Base-by-base conservation (phyloP, 1,284 basidiomycete genomes). In the Ustilago nuda region DNA sequence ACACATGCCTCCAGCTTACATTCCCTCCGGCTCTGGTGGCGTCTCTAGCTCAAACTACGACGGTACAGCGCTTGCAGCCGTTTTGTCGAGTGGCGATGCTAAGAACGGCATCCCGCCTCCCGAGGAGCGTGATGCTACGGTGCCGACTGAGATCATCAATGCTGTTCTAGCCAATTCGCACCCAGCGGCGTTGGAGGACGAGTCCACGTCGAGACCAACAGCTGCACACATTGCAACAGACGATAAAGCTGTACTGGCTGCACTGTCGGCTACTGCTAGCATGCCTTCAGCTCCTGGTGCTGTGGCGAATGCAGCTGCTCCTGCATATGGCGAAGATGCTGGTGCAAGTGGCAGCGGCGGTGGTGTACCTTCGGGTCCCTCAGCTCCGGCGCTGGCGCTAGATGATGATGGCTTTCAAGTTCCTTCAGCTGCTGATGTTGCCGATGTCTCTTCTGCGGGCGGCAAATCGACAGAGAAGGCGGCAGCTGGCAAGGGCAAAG, bases 371-470 rank as follows among this genome's bases (percentile, higher is more conserved):
- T 59, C 54, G 8, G 74, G 65, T 15, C 76, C 78, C 2, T 71
- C 79, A 2, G 79, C 76, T 27, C 79, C 77, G 2, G 56, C 61
- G 17, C 53, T 76, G 1, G 66, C 73, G 13, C 53, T 72, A 5
- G 81, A 81, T 48, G 63, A 68, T 3, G 79, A 82, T 35, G 82
- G 77, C 4, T 83, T 83, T 53, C 76, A 81, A 61, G 30, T 71
- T 8, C 43, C 56, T 1, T 46, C 60, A 2, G 41, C n/a, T 1
- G 45, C 36, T 4, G 45, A 13, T 12, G 54, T 13, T 19, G 39
- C 11, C 4, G 36, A 37, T 5, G 43, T 17, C 3, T 56, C 53
- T 23, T 19, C 54, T 4, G 2, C 48, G 2, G n/a, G 17, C 37
- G 19, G 17, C 37, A 30, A 2, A 8, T 27, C 23, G 6, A 35